phyloP scores from a whole-genome alignment of 768 basidiomycete genomes.

The Suillus alpinus region DNA sequence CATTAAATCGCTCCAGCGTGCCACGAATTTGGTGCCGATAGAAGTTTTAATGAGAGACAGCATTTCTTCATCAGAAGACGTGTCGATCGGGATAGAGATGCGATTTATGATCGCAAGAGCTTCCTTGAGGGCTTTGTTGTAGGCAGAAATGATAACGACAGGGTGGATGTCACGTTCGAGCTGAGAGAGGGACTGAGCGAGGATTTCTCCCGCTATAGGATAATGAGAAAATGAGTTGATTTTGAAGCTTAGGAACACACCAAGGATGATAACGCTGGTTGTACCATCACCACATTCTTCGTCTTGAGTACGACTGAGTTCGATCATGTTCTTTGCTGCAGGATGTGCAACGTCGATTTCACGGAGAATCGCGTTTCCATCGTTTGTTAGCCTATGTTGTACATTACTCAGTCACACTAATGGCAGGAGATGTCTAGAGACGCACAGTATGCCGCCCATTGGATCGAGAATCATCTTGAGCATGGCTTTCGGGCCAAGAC shows the following conservation, averaged over 20 bases:
- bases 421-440: constrained; percentile 11
- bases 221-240: neutral
- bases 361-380: constrained; percentile 97
- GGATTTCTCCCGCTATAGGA: constrained; percentile 84
- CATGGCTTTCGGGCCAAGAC: constrained; percentile 97
- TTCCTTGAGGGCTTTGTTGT: constrained; percentile 93
- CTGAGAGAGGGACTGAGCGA: constrained; percentile 89
- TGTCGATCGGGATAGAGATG: constrained; percentile 90
- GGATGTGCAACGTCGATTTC: constrained; percentile 99
- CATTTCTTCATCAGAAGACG: constrained; percentile 85
- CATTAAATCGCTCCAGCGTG: constrained; percentile 97
- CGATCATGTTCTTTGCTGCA: constrained; percentile 99
- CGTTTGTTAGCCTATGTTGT: constrained; percentile 79
- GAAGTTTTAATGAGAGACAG: constrained; percentile 96
- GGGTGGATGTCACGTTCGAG: constrained; percentile 98
- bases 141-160: constrained; percentile 97
- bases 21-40: constrained; percentile 97
- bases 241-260: constrained; percentile 41
- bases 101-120: constrained; percentile 84
- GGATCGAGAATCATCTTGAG: constrained; percentile 99
- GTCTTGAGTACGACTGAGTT: constrained; percentile 95
- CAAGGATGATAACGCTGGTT: constrained; percentile 96
- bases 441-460: constrained; percentile 97
- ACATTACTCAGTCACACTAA: neutral
- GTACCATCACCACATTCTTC: constrained; percentile 99